Evolutionary conservation across 2,329 filamentous ascomycete species (phyloP), one percentile per base, ranked within the genome.

Genomic region (Orbilia brochopaga): DNA sequence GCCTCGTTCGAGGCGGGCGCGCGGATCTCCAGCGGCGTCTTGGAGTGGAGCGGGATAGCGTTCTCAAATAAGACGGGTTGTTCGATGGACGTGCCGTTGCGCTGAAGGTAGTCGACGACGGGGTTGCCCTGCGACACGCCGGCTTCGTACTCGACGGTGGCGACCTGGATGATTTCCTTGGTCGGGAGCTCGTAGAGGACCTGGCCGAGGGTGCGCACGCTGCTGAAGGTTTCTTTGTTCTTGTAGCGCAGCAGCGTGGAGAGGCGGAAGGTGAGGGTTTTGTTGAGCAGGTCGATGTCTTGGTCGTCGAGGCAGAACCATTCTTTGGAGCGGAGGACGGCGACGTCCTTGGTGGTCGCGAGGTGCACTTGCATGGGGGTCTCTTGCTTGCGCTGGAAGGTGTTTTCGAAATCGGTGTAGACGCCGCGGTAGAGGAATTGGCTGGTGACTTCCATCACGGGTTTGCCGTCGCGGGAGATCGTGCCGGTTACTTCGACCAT

Each of bases 401-500:
- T 99, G 82, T 96, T 99, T 82, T 97, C 90, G 77, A 87, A 99
- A 80, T 99, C 95, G 63, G 86, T 90, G 82, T 99, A 99, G 30
- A 85, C 84, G 64, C 94, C 94, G 55, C 95, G 89, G 84, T 99
- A 99, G 77, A 99, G 81, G 85, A 99, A 99, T 80, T 99, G 94
- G 74, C 92, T 97, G 11, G 92, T 97, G 27, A 99, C 94, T 79
- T 99, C 92, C 94, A 99, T 99, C 74, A 99, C 91, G 4, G 92
- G 85, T 79, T 90, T 81, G 24, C 89, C 89, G 60, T 92, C 87
- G 48, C 94, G 89, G 60, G 86, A 89, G 77, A 99, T 96, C 4
- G 94, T 99, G 74, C 94, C 94, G 78, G 92, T 97, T n/a, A 99
- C 93, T 81, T 99, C 95, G 17, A 99, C 95, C 92, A 99, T 97